A percentile compares a stretch with the other conserved stretches of the same genome.
These are phyloP conservation scores for Dactylella cylindrospora DNA, from an alignment of 2,329 filamentous ascomycete genomes.

Conservation along the genomic window DNA sequence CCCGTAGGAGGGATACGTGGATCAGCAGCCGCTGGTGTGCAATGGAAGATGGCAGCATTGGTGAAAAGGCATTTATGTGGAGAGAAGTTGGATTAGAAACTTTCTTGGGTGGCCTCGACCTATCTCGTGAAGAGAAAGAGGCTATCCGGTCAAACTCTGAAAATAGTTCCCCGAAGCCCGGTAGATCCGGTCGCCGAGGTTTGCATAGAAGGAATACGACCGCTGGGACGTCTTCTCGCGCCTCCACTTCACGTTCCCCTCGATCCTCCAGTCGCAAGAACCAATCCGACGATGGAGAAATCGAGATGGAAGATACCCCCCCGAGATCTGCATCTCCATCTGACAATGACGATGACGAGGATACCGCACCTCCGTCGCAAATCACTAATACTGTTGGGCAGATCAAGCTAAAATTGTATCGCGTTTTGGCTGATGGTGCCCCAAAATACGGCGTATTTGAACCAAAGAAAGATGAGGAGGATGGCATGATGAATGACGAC, in stretches of 20 bases:
- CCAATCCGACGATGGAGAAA: conserved; percentile 39
- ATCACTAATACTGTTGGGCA: conserved; percentile 43
- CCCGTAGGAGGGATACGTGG: conserved; percentile 96
- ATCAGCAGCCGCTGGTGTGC: conserved; percentile 98
- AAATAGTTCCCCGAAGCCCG: conserved; percentile 30
- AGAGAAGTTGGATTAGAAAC: conserved; percentile 92
- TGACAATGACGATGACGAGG: conserved; percentile 41
- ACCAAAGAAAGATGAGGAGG: conserved; percentile 42
- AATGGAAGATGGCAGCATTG: conserved; percentile 85
- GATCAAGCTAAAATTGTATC: conserved; percentile 42
- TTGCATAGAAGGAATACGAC: conserved; percentile 38
- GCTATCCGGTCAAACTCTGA: conserved; percentile 34
- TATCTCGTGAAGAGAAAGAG: conserved; percentile 53
- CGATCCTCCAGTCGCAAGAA: conserved; percentile 22
- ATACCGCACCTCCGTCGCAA: conserved; percentile 36
- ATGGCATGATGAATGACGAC: conserved; percentile 41
- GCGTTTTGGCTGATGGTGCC: conserved; percentile 40
- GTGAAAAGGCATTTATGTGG: conserved; percentile 95
- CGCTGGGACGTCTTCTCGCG: conserved; percentile 26
- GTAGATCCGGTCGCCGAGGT: conserved; percentile 32
- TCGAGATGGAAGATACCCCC: conserved; percentile 42
- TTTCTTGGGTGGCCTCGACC: conserved; percentile 92
- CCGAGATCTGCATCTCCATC: conserved; percentile 43
- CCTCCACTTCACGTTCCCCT: conserved; percentile 31
- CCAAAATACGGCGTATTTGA: conserved; percentile 44